Evolutionary conservation across 192 early-diverging fungal species (phyloP).

Genomic region (Spizellomyces punctatus): DNA sequence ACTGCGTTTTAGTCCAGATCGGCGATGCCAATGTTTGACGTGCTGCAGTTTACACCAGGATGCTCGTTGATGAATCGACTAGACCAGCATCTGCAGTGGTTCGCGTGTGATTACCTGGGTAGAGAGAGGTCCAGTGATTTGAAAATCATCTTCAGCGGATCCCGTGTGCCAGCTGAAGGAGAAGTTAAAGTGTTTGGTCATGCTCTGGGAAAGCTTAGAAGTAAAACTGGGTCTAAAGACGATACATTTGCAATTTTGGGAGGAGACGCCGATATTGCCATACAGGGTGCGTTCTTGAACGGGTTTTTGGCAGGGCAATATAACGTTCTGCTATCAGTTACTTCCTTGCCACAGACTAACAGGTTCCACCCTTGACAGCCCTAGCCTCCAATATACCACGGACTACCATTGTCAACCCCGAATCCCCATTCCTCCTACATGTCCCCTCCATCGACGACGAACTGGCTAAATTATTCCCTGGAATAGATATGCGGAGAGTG

Average conservation of each 20-base stretch:
- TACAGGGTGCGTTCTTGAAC: not conserved
- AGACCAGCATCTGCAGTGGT: not conserved
- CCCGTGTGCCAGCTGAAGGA: conserved; percentile 6
- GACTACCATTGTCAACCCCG: conserved; percentile 1
- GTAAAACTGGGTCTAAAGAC: not conserved
- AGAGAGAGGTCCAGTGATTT: not conserved
- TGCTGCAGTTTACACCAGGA: conserved; percentile 9
- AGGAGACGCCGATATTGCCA: conserved; percentile 10
- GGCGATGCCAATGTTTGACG: not conserved
- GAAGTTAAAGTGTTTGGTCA: conserved; percentile 8
- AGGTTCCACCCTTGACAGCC: not conserved
- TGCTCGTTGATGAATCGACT: conserved; percentile 8
- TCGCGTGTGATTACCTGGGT: conserved; percentile 1
- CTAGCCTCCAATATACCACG: conserved; percentile 1
- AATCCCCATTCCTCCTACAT: not conserved
- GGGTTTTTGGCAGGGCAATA: not conserved
- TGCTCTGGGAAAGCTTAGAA: not conserved
- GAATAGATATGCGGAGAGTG: not conserved
- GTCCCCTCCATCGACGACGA: not conserved
- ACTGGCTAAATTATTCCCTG: not conserved
- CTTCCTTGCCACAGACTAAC: not conserved
- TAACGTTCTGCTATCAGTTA: not conserved
- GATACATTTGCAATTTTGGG: conserved; percentile 14
- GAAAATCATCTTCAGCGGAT: conserved; percentile 13
- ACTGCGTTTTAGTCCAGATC: no score